Base-by-base conservation (phyloP, 176 grass and related monocot species). In the Paspalum vaginatum region DNA sequence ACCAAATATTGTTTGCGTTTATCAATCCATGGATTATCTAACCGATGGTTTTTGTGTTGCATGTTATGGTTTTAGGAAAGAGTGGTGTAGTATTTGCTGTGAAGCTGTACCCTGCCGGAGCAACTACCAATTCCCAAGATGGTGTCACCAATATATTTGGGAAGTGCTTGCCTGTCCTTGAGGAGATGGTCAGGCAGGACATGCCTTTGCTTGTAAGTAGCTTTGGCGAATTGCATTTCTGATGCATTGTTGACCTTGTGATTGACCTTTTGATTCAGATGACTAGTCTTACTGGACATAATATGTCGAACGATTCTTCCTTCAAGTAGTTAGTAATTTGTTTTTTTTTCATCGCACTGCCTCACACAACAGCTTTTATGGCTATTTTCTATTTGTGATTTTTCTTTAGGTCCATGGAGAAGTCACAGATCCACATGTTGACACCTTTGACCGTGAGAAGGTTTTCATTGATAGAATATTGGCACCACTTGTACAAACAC, bases 81-180 rank as follows among this genome's bases (percentile, higher is more conserved):
- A 98, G 96, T 47, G 96, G 92, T 52, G 76, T 87, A 6, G 81
- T 98, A 48, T 91, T 87, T 72, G 88, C 88, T 61, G 90, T 98
- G 26, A 98, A 98, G 82, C 38, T 98, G 45, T 95, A 98, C 85
- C 96, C 96, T 82, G 92, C 92, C 48, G 90, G 92, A 79, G 96
- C 90, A 84, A 98, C 92, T 51, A 98, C 96, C 8, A 98, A 98
- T 85, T 98, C 96, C 68, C 92, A 95, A 89, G 88, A 98, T 61
- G 92, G 92, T 3, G 96, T 98, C 49, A 95, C 92, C 49, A 88
- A 93, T 86, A 79, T 98, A 63, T 78, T 92, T 70, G 92, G 86
- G 50, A 95, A 98, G 46, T 98, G 96, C 59, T 74, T 95, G 62
- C 88, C 88, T 68, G 90, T 98, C 22, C 84, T 98, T 10, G 96